Base-by-base conservation (phyloP, 495 filamentous ascomycete genomes). In the Patellaria atrata region DNA sequence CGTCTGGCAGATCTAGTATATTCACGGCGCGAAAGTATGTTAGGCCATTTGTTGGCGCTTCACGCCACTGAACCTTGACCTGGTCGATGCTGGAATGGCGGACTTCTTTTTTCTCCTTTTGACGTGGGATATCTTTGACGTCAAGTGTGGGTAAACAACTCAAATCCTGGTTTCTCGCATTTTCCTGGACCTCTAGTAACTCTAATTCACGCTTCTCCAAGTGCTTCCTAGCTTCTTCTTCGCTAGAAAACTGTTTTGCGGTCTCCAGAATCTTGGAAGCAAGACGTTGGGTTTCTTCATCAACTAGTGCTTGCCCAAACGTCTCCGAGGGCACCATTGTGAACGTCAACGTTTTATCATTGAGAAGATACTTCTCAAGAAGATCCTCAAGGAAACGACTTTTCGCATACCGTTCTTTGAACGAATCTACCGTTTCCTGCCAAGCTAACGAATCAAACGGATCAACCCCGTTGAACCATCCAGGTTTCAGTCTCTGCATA, bases 381-480 rank as follows among this genome's bases (percentile, higher is more conserved):
- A 97, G 54, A 2, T 72, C 65, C 50, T 94, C 84, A 5, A 97
- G 65, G 51, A 94, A 94, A 22, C 70, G 67, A 9, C 74, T 74
- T 52, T 79, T 62, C 13, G 68, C 68, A 42, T 77, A 76, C 47
- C 72, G 63, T 3, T 58, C 58, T 55, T 93, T 77, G 56, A 96
- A 96, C 9, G 75, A 73, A 21, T 72, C 57, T 14, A 94, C 70
- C 2, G 79, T 84, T 24, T 86, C 77, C 48, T 93, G 81, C 83
- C 84, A 94, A 4, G 81, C 76, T 33, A 97, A 60, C 15, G 81
- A 72, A 38, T 89, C 73, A 56, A 97, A 85, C 7, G 89, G 91
- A 55, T 94, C 82, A 9, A 82, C 68, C 10, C 89, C 89, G 37
- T 89, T 89, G 55, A 96, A 94, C 89, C 89, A 97, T 18, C 75